phyloP scores from a whole-genome alignment of 768 basidiomycete genomes.

The Coprinopsis cinerea region DNA sequence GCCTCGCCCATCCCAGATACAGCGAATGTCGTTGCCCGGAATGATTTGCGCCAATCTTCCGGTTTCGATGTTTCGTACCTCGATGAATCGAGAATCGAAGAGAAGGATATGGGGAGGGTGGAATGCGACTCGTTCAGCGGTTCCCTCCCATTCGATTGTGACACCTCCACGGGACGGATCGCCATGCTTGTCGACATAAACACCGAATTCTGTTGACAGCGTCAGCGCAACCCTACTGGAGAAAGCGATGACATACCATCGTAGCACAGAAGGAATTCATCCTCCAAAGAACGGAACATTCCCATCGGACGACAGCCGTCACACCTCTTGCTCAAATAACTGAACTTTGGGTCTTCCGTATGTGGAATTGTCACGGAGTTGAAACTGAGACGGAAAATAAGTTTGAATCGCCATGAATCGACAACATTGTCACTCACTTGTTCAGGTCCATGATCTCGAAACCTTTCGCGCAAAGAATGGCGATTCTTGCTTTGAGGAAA shows the following conservation, averaged over 20 bases:
- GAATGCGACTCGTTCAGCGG: constrained; percentile 81
- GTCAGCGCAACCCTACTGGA: neutral
- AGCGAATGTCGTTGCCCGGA: constrained; percentile 72
- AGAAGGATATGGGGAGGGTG: constrained; percentile 86
- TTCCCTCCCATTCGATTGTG: constrained; percentile 93
- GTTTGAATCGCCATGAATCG: neutral
- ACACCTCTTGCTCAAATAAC: constrained; percentile 70
- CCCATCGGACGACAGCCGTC: constrained; percentile 79
- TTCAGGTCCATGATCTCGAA: constrained; percentile 97
- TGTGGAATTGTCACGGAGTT: constrained; percentile 87
- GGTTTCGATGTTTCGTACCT: constrained; percentile 78
- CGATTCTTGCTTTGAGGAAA: constrained; percentile 88
- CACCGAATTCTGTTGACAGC: constrained; percentile 64
- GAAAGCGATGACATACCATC: constrained; percentile 48
- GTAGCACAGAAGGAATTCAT: constrained; percentile 89
- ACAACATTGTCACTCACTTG: constrained; percentile 48
- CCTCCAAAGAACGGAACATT: constrained; percentile 84
- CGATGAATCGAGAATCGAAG: constrained; percentile 87
- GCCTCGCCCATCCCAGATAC: constrained; percentile 84
- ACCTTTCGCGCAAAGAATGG: constrained; percentile 85
- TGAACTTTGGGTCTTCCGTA: constrained; percentile 56
- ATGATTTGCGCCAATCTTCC: constrained; percentile 81
- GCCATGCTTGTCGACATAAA: constrained; percentile 92
- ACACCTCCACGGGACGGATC: constrained; percentile 65
- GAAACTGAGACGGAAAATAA: constrained; percentile 38